phyloP scores from a whole-genome alignment of 2,329 filamentous ascomycete genomes.

The Sclerotinia glacialis region DNA sequence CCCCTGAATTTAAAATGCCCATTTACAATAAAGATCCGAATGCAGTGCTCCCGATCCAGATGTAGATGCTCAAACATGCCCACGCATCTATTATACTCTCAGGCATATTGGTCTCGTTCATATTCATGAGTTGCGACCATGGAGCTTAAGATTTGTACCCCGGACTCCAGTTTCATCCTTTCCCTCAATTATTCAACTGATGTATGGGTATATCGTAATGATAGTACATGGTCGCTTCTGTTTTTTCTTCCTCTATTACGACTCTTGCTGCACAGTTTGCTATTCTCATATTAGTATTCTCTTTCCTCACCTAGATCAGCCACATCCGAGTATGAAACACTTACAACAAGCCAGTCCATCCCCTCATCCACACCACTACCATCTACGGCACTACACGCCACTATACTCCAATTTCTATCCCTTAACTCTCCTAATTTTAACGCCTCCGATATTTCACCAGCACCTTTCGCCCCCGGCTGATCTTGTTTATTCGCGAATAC shows the following conservation, averaged over 20 bases:
- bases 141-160: neutral
- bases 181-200: conserved; percentile 14
- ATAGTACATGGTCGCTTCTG: conserved; percentile 26
- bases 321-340: conserved; percentile 21
- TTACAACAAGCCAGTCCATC: conserved; percentile 91
- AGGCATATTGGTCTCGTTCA: neutral
- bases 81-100: neutral
- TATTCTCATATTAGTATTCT: conserved; percentile 26
- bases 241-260: conserved; percentile 16
- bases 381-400: conserved; percentile 94
- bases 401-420: conserved; percentile 98
- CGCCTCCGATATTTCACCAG: conserved; percentile 94
- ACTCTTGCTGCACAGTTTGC: conserved; percentile 41
- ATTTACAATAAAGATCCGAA: conserved; percentile 12
- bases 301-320: neutral
- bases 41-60: conserved; percentile 1
- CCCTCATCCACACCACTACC: conserved; percentile 92
- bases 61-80: neutral
- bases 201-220: conserved; percentile 22
- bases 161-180: conserved; percentile 7
- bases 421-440: conserved; percentile 85
- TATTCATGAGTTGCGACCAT: neutral
- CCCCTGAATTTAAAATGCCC: conserved; percentile 7
- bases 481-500: conserved; percentile 99
- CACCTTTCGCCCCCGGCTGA: conserved; percentile 92